Base-by-base conservation (phyloP, 257 asterid genomes). In the Agastache rugosa region DNA sequence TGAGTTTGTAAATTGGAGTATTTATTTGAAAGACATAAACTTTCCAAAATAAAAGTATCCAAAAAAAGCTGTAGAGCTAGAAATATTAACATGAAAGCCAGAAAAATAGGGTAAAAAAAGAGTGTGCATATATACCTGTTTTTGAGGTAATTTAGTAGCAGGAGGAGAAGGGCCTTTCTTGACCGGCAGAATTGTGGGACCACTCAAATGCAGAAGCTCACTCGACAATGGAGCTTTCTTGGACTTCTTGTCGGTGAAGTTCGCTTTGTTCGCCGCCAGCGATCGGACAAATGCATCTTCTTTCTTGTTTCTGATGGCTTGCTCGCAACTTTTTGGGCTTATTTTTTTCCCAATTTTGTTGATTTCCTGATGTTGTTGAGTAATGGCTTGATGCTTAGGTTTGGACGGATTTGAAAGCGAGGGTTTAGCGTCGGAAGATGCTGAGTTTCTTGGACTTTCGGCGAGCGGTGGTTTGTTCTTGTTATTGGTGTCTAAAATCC, bases 131-230 rank as follows among this genome's bases (percentile, higher is more conserved):
- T 11, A 25, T 79, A 90, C 97, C 97, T 91, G 93, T 66, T 88
- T 88, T 77, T 80, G 89, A 71, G 83, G 86, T 72, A 84, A 79
- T 78, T 84, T 88, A 19, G 85, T 83, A 27, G 85, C 84, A 29
- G 83, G 90, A 2, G 90, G 83, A 41, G 89, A 83, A 51, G 84
- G 83, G 75, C 78, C 91, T 80, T 83, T 93, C 86, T 80, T 93
- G 77, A 83, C 84, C 17, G 96, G 92, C 73, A 88, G 73, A 73
- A 82, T 78, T 3, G 87, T 80, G 19, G 96, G 91, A 17, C 82
- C 89, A 78, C 83, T 85, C 16, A 63, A 74, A 65, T 75, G 78
- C 9, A 79, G 61, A 71, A 84, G 76, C 55, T 91, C 89, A 69
- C 67, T 85, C 6, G 94, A 88, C 75, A 85, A 71, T 56, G 88